Percentiles rank a stretch among this genome's conserved stretches.
These are phyloP conservation scores for Nothopassalora personata DNA, from an alignment of 2,329 filamentous ascomycete species.

Conservation along the genomic window DNA sequence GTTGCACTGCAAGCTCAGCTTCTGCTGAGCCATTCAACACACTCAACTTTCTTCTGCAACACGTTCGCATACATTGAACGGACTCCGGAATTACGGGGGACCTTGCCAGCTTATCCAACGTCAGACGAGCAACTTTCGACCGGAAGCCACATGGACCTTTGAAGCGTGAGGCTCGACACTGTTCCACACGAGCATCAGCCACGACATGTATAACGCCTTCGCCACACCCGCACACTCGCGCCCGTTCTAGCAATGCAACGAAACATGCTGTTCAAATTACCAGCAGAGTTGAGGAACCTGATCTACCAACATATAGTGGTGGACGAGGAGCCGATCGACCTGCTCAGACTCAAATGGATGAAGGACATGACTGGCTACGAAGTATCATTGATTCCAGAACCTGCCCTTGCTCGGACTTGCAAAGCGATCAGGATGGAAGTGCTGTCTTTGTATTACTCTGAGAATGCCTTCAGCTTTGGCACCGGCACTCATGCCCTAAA, in stretches of 20 bases:
- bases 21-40: background rate
- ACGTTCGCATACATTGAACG: background rate
- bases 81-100: background rate
- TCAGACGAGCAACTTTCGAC: background rate
- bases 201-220: background rate
- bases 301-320: background rate
- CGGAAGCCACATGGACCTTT: background rate
- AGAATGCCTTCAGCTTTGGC: constrained; percentile 3
- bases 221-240: background rate
- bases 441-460: constrained; percentile 1
- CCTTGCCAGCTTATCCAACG: background rate
- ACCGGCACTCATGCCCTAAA: constrained; percentile 1
- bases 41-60: background rate
- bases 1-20: background rate
- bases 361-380: constrained; percentile 2
- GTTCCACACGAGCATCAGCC: background rate
- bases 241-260: background rate
- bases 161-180: background rate
- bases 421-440: background rate
- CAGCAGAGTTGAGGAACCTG: constrained; percentile 6
- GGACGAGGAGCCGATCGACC: constrained; percentile 1
- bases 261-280: background rate
- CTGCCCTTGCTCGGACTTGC: constrained; percentile 1
- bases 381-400: background rate
- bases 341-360: background rate